Conservation (phyloP, 2,329 filamentous ascomycete species). For the Calonectria multiphialidica region DNA sequence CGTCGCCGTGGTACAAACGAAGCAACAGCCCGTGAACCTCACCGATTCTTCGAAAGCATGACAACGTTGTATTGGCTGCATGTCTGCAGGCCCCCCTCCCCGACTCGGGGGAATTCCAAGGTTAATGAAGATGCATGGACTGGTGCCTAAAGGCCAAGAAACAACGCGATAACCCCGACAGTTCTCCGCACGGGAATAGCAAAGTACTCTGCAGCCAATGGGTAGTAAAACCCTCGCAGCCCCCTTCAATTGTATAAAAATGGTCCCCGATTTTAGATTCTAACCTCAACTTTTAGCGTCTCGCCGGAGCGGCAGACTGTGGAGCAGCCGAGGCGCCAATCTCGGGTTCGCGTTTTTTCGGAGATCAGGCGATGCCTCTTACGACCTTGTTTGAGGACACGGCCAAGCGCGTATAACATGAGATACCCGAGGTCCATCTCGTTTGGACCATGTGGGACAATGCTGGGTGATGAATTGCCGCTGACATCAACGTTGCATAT, state of each 20-base stretch:
- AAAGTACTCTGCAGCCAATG: not conserved
- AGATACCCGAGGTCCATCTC: not conserved
- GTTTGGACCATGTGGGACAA: not conserved
- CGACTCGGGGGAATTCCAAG: not conserved
- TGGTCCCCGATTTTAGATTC: not conserved
- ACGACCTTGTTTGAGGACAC: not conserved
- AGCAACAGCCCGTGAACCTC: not conserved
- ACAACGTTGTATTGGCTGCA: not conserved
- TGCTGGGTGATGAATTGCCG: not conserved
- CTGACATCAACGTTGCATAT: not conserved
- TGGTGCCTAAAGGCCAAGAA: not conserved
- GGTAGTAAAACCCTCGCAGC: not conserved
- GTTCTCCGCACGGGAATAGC: not conserved
- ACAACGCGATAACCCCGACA: not conserved
- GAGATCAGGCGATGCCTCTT: conserved; percentile 14
- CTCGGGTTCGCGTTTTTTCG: not conserved
- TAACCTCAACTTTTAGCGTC: not conserved
- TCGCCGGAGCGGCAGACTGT: not conserved
- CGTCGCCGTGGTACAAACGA: not conserved
- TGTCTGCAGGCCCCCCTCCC: not conserved
- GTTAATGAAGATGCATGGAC: not conserved
- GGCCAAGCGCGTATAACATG: not conserved
- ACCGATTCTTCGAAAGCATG: not conserved
- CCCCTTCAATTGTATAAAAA: not conserved
- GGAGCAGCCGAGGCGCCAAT: not conserved